These are phyloP conservation scores for Meyerozyma sp. DNA, from an alignment of 1,139 yeast genomes.

Conservation along the genomic window DNA sequence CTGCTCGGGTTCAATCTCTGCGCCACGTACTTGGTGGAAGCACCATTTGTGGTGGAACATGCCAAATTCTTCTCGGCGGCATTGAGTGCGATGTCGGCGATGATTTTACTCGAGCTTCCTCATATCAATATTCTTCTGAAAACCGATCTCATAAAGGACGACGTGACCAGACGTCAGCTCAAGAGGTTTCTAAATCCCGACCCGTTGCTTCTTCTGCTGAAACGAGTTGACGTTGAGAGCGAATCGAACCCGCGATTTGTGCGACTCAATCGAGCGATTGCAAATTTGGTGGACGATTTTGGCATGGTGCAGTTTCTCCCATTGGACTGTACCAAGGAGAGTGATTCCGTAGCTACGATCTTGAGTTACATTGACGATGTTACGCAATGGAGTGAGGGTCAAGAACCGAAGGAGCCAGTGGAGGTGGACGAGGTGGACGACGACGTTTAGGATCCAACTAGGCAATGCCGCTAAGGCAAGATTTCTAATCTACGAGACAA, in stretches of 20 bases:
- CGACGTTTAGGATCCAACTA: constrained; percentile 1
- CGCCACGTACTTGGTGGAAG: constrained; percentile 88
- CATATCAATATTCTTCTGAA: constrained; percentile 88
- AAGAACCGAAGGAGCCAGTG: constrained; percentile 93
- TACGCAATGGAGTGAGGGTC: constrained; percentile 95
- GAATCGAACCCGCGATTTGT: constrained; percentile 69
- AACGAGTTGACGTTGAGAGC: constrained; percentile 21
- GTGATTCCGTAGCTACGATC: constrained; percentile 74
- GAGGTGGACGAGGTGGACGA: constrained; percentile 46
- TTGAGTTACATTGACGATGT: constrained; percentile 92
- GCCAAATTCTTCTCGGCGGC: constrained; percentile 95
- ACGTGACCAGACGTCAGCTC: constrained; percentile 65
- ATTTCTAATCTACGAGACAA: background rate
- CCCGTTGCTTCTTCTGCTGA: constrained; percentile 59
- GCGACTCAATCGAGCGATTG: constrained; percentile 73
- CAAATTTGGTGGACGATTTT: constrained; percentile 88
- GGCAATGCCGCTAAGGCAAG: background rate
- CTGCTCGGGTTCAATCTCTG: constrained; percentile 81
- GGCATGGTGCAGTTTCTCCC: constrained; percentile 98
- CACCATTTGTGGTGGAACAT: constrained; percentile 86
- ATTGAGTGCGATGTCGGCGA: constrained; percentile 95
- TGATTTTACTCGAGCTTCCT: constrained; percentile 91
- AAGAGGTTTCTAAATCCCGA: constrained; percentile 90
- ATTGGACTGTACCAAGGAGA: constrained; percentile 72
- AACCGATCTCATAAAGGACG: constrained; percentile 76